phyloP scores from a whole-genome alignment of 805 yeast genomes.

The Cephaloascus albidus region DNA sequence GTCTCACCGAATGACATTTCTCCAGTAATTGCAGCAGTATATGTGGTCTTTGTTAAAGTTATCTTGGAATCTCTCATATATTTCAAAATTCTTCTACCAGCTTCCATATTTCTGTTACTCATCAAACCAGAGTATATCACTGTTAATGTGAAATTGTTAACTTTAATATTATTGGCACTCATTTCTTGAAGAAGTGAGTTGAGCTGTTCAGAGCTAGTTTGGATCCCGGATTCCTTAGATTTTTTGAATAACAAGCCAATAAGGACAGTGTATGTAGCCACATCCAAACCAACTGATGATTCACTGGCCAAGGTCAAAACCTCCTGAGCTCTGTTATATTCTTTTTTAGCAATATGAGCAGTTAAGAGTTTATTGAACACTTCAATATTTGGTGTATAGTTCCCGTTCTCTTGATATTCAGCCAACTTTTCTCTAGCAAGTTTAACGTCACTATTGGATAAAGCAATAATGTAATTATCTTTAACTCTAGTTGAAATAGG shows the following conservation, averaged over 20 bases:
- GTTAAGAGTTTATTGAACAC: constrained; percentile 46
- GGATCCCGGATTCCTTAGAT: constrained; percentile 29
- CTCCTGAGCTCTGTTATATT: constrained; percentile 36
- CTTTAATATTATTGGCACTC: constrained; percentile 21
- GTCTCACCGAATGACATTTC: constrained; percentile 33
- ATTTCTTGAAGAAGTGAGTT: constrained; percentile 31
- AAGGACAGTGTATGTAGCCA: constrained; percentile 53
- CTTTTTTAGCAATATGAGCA: constrained; percentile 25
- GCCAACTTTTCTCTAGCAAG: constrained; percentile 36
- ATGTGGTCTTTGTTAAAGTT: constrained; percentile 23
- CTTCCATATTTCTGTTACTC: constrained; percentile 34
- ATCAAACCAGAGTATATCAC: constrained; percentile 46
- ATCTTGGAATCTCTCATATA: constrained; percentile 21
- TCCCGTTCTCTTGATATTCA: constrained; percentile 21
- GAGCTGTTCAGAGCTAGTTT: constrained; percentile 26
- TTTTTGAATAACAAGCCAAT: constrained; percentile 44
- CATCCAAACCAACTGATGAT: constrained; percentile 39
- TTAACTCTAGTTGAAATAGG: constrained; percentile 28
- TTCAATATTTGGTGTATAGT: constrained; percentile 32
- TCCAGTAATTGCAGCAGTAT: constrained; percentile 36
- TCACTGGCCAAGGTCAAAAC: constrained; percentile 36
- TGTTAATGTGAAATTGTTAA: constrained; percentile 38
- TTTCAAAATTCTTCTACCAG: constrained; percentile 43
- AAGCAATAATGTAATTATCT: constrained; percentile 36
- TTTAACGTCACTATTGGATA: constrained; percentile 25